Percentiles rank a stretch among this genome's conserved stretches.
These are phyloP conservation scores for Uromyces viciae-fabae DNA, from an alignment of 1,284 basidiomycete genomes.

Conservation along the genomic window DNA sequence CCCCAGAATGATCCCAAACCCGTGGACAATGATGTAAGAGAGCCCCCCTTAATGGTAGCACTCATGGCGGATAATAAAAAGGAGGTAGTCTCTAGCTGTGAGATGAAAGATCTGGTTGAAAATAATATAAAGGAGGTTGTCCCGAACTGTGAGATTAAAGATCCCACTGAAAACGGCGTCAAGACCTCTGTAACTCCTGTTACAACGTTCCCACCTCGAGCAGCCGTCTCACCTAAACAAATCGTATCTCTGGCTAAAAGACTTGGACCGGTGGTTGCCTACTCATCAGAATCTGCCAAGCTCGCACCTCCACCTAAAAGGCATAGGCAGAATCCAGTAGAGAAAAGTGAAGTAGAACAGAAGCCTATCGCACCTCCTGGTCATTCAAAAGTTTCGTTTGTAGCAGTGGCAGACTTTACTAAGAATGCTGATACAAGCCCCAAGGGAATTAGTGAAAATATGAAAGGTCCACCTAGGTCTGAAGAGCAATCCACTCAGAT, in stretches of 20 bases:
- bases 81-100: background rate
- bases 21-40: no score
- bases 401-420: background rate
- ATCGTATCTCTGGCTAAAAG: slow-evolving; percentile 20
- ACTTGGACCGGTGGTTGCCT: slow-evolving; percentile 31
- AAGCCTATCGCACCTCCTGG: background rate
- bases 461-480: background rate
- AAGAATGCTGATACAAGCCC: background rate
- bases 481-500: no score
- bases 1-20: background rate
- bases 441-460: background rate
- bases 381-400: background rate
- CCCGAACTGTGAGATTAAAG: background rate
- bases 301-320: slow-evolving; percentile 23
- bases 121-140: background rate
- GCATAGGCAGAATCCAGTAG: slow-evolving; percentile 12
- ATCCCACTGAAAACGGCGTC: background rate
- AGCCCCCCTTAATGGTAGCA: background rate
- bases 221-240: background rate
- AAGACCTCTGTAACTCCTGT: slow-evolving; percentile 7
- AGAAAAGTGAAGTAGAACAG: background rate
- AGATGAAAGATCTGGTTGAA: background rate
- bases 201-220: background rate
- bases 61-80: background rate
- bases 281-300: background rate